Conservation (phyloP, 352 stramenopile genomes). For the Hyphochytrium catenoides region DNA sequence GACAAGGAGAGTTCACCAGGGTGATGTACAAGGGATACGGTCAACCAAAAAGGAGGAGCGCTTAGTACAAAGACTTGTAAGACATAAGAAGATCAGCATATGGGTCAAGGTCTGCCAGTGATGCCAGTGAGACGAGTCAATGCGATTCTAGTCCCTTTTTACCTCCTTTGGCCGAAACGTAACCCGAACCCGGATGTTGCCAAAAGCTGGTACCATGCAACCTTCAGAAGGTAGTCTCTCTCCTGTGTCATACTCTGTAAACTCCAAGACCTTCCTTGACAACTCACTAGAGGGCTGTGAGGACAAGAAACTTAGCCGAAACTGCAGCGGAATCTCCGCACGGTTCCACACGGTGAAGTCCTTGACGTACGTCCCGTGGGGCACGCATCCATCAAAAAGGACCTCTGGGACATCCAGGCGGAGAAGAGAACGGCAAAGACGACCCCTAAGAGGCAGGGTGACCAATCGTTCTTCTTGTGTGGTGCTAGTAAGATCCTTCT, state of each 20-base stretch:
- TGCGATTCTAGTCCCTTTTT: too few species aligned
- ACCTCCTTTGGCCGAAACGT: conserved; percentile 55
- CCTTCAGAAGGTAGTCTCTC: conserved; percentile 52
- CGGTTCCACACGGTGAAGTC: conserved; percentile 70
- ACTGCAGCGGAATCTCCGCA: conserved; percentile 57
- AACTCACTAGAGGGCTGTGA: conserved; percentile 33
- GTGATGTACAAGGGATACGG: too few species aligned
- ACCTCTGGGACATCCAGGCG: conserved; percentile 58
- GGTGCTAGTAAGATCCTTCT: conserved; percentile 7
- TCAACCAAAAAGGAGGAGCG: too few species aligned
- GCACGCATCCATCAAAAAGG: conserved; percentile 64
- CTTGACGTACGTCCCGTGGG: conserved; percentile 56
- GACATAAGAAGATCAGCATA: conserved; percentile 4
- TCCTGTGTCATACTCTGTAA: conserved; percentile 58
- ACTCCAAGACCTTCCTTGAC: conserved; percentile 36
- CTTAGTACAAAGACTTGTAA: too few species aligned
- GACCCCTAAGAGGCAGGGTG: conserved; percentile 38
- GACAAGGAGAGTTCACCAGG: too few species aligned
- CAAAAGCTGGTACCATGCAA: conserved; percentile 46
- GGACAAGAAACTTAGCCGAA: conserved; percentile 52
- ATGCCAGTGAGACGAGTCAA: neutral
- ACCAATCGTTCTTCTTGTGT: conserved; percentile 27
- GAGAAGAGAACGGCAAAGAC: conserved; percentile 53
- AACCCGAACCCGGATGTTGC: conserved; percentile 52
- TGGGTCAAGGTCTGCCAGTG: neutral